Conservation (phyloP, 164 flowering plant genomes). For the Tetrastigma voinierianum region DNA sequence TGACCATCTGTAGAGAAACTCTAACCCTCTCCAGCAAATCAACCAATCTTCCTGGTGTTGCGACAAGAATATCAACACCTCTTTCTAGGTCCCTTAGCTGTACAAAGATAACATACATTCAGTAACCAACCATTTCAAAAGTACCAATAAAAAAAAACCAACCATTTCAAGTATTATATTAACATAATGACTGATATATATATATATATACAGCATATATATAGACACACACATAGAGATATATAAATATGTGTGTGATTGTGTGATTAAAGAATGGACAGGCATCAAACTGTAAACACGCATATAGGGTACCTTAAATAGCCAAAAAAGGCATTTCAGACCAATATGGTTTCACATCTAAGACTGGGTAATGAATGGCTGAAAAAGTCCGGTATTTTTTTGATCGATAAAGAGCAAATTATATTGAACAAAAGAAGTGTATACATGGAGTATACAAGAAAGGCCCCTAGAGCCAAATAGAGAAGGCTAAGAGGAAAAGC, state of each 20-base stretch:
- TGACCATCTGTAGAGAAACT: constrained; percentile 2
- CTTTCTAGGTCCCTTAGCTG: constrained; percentile 5
- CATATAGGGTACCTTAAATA: neutral
- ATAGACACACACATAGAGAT: neutral
- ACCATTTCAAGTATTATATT: neutral
- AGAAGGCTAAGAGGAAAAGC: too few species aligned
- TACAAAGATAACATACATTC: neutral
- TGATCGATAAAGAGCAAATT: too few species aligned
- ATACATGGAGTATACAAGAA: too few species aligned
- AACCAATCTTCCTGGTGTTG: constrained; percentile 8
- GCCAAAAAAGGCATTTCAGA: neutral
- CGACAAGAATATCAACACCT: constrained; percentile 11
- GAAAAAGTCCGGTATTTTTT: too few species aligned
- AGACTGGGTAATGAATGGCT: too few species aligned
- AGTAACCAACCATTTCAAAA: neutral
- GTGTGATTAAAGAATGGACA: neutral
- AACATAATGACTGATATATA: too few species aligned
- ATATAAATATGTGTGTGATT: too few species aligned
- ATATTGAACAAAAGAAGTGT: too few species aligned
- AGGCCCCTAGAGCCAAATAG: too few species aligned
- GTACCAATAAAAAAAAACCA: too few species aligned
- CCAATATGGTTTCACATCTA: neutral
- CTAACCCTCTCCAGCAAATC: constrained; percentile 8
- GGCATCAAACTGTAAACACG: neutral
- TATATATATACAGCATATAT: too few species aligned